Conservation (phyloP, 805 yeast genomes). For the Metschnikowia lachancei region DNA sequence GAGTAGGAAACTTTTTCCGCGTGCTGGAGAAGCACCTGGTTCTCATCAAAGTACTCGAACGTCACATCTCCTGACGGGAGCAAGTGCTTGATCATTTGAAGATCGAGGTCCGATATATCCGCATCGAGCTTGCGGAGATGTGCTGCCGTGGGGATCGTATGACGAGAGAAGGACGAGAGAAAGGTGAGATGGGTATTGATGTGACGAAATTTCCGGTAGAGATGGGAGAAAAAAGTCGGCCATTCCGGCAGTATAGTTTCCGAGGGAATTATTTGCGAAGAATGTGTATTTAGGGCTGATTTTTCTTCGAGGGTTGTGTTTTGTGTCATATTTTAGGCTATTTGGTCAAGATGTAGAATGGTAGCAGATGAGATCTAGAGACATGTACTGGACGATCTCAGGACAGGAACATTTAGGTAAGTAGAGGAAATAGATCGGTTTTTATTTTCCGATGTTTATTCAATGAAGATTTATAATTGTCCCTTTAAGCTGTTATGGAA, state of each 20-base stretch:
- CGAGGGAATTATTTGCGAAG: too few relatives aligned
- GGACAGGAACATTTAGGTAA: too few relatives aligned
- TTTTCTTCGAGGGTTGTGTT: too few relatives aligned
- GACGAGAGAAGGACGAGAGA: constrained; percentile 22
- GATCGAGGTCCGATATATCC: constrained; percentile 46
- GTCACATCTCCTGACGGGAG: constrained; percentile 68
- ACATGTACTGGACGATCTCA: too few relatives aligned
- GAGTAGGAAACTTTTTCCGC: constrained; percentile 44
- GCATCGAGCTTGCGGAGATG: constrained; percentile 32
- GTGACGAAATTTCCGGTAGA: constrained; percentile 15
- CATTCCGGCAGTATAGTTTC: constrained; percentile 1
- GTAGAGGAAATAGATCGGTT: too few relatives aligned
- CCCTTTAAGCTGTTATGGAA: too few relatives aligned
- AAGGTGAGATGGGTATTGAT: constrained; percentile 39
- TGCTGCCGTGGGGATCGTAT: constrained; percentile 28
- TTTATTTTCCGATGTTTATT: too few relatives aligned
- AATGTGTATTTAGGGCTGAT: too few relatives aligned
- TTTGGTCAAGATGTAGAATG: too few relatives aligned
- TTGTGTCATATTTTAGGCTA: too few relatives aligned
- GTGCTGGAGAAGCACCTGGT: constrained; percentile 49
- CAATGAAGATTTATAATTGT: too few relatives aligned
- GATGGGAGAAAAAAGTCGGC: constrained; percentile 13
- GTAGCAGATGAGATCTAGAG: too few relatives aligned
- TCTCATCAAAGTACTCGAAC: constrained; percentile 73
- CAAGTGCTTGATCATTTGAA: constrained; percentile 59